Conservation (phyloP, 2,329 filamentous ascomycete genomes). For the Botryotinia calthae region DNA sequence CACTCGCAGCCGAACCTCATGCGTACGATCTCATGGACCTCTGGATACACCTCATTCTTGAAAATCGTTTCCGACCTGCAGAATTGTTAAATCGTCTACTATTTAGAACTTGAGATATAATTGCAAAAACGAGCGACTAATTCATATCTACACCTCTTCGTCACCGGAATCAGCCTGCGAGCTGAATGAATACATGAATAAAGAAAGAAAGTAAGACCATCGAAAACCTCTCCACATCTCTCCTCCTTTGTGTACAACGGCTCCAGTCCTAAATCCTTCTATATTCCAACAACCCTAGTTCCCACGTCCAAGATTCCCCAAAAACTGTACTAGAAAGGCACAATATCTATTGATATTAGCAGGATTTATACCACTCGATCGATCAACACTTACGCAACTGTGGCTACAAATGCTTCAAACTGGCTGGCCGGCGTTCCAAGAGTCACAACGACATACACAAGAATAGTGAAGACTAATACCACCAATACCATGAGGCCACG, state of each 20-base stretch:
- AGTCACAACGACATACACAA: background rate
- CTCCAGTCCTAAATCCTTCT: background rate
- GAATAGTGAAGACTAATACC: background rate
- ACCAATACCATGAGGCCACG: background rate
- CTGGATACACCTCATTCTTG: background rate
- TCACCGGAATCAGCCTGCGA: background rate
- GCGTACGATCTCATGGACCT: background rate
- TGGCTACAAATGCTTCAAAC: slow-evolving; percentile 2
- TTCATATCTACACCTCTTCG: background rate
- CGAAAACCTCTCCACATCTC: background rate
- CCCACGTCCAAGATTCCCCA: background rate
- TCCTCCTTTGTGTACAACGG: background rate
- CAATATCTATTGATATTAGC: background rate
- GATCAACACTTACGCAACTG: background rate
- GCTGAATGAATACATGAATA: background rate
- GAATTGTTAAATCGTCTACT: background rate
- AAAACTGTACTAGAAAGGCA: background rate
- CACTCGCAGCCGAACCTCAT: background rate
- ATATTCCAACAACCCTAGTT: background rate
- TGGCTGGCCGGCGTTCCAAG: background rate
- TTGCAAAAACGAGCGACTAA: background rate
- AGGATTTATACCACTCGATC: background rate
- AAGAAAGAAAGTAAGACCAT: background rate
- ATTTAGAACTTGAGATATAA: background rate
- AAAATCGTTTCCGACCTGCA: background rate